These are phyloP conservation scores for Podila minutissima DNA, from an alignment of 192 early-diverging fungal genomes.

Conservation along the genomic window DNA sequence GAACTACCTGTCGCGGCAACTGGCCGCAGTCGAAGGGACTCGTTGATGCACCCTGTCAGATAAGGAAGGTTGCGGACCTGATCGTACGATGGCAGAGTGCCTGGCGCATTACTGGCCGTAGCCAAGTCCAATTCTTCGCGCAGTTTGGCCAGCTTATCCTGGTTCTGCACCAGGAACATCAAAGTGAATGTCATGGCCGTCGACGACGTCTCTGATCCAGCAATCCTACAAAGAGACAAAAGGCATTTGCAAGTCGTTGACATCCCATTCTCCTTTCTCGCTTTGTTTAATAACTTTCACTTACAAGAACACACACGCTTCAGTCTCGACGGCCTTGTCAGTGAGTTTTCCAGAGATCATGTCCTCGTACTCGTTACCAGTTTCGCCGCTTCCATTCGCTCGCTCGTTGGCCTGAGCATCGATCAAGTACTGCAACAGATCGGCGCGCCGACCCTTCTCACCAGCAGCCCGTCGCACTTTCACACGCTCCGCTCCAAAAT, in stretches of 20 bases:
- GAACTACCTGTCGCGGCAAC: slow-evolving; percentile 34
- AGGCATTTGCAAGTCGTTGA: too few relatives aligned
- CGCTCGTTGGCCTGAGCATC: slow-evolving; percentile 45
- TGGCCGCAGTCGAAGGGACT: slow-evolving; percentile 57
- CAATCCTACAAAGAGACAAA: slow-evolving; percentile 11
- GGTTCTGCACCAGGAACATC: slow-evolving; percentile 37
- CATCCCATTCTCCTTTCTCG: not conserved
- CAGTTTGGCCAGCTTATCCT: slow-evolving; percentile 20
- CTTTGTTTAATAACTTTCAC: not conserved
- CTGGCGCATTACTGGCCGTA: not conserved
- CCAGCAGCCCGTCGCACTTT: slow-evolving; percentile 5
- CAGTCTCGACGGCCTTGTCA: slow-evolving; percentile 50
- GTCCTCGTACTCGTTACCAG: slow-evolving; percentile 34
- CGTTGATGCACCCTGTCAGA: slow-evolving; percentile 60
- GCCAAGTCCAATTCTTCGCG: slow-evolving; percentile 26
- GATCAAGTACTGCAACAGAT: slow-evolving; percentile 60
- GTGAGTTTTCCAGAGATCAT: slow-evolving; percentile 43
- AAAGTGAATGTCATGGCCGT: slow-evolving; percentile 29
- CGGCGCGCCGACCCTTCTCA: slow-evolving; percentile 25
- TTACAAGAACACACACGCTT: slow-evolving; percentile 50
- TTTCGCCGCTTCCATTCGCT: slow-evolving; percentile 27
- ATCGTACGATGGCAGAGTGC: slow-evolving; percentile 31
- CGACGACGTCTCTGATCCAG: slow-evolving; percentile 42
- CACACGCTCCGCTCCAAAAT: slow-evolving; percentile 7
- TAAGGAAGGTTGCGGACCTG: slow-evolving; percentile 56